These are phyloP conservation scores for Arthroderma uncinatum DNA, from an alignment of 2,329 filamentous ascomycete genomes.

Conservation along the genomic window DNA sequence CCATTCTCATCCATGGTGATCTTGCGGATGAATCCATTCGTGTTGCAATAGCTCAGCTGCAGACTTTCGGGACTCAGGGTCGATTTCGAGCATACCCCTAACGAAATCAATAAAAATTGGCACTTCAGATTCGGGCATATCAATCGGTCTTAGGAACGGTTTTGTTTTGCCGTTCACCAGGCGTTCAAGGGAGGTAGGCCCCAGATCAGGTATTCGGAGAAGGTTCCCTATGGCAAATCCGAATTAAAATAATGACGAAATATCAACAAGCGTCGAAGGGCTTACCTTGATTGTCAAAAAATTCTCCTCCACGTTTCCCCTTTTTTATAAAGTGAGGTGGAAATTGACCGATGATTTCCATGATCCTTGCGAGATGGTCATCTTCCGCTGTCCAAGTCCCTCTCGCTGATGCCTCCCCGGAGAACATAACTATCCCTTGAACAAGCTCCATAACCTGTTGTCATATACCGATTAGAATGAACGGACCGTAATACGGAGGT, in stretches of 20 bases:
- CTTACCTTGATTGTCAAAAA: slow-evolving; percentile 19
- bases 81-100: slow-evolving; percentile 19
- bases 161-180: slow-evolving; percentile 17
- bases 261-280: neutral
- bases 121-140: slow-evolving; percentile 20
- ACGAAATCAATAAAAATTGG: slow-evolving; percentile 21
- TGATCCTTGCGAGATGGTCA: slow-evolving; percentile 20
- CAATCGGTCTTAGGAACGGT: slow-evolving; percentile 19
- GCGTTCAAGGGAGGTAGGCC: slow-evolving; percentile 18
- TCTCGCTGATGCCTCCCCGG: slow-evolving; percentile 16
- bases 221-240: slow-evolving; percentile 21
- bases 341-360: slow-evolving; percentile 20
- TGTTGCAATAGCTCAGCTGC: slow-evolving; percentile 20
- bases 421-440: slow-evolving; percentile 21
- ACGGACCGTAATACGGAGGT: neutral
- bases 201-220: slow-evolving; percentile 19
- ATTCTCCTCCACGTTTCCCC: slow-evolving; percentile 13
- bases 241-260: too few relatives aligned
- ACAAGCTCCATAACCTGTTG: slow-evolving; percentile 18
- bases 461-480: neutral
- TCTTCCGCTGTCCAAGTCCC: slow-evolving; percentile 22
- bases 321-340: slow-evolving; percentile 16
- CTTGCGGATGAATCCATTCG: slow-evolving; percentile 15
- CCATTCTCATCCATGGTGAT: too few relatives aligned
- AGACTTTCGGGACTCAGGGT: slow-evolving; percentile 18